Evolutionary conservation across 2,329 filamentous ascomycete genomes (phyloP), one percentile per base, ranked within the genome.

Genomic region (Colletotrichum sp.): DNA sequence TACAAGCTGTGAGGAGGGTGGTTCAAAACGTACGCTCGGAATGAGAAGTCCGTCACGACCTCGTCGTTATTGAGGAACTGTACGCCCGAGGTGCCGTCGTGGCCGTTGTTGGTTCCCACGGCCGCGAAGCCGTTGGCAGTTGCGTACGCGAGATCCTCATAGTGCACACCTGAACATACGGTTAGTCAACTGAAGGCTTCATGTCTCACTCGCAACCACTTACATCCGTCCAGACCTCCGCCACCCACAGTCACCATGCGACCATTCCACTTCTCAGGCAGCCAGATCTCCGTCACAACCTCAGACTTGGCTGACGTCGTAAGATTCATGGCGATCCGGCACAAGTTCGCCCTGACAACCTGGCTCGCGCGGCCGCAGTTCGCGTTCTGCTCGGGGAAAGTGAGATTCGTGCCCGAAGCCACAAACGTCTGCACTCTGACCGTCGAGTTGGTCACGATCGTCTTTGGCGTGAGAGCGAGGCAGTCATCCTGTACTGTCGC

Each of bases 41-140:
- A 83, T 11, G 82, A 80, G 73, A 84, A 87, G 77, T 87, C 85
- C 59, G 80, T 79, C 0, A 86, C 59, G 2, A 84, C 80, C 12
- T 86, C 86, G 0, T 83, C 79, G 69, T 85, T 85, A 39, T 86
- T 80, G 19, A 85, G 78, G 63, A 86, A 83, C 1, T 80, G 71
- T 1, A 71, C 52, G 2, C 78, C 84, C 2, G 80, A 78, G 1
- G 86, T 87, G 49, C 88, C 88, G 70, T 89, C 86, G 74, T 90
- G 88, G 29, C 88, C 88, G 36, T 88, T 89, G 79, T 90, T 90
- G 8, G 88, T 86, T 3, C 88, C 88, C 29, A 89, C 85, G 2
- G 85, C 82, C 2, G 88, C 87, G 77, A 90, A 90, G 1, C 87
- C 88, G 15, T 85, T 79, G 4, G 81, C 79, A 8, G 84, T 80